phyloP scores from a whole-genome alignment of 805 yeast genomes.

The Brettanomyces bruxellensis region DNA sequence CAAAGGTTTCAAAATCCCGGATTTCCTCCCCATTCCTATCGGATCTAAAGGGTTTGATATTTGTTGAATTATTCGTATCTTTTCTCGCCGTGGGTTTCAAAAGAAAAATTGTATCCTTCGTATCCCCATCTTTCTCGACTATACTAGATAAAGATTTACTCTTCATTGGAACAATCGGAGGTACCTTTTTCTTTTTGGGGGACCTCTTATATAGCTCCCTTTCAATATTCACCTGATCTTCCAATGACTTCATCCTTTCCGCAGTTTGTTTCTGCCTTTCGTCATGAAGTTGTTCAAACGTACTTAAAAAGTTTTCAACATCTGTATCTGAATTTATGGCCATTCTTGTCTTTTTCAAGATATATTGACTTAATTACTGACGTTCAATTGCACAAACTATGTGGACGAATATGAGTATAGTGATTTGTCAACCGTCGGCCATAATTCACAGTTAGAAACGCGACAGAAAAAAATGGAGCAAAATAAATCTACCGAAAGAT shows the following conservation, averaged over 20 bases:
- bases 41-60: neutral
- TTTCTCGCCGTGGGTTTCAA: conserved; percentile 12
- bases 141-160: conserved; percentile 3
- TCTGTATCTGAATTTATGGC: conserved; percentile 12
- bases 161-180: conserved; percentile 22
- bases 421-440: too few species aligned
- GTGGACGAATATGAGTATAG: too few species aligned
- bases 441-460: too few species aligned
- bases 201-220: conserved; percentile 13
- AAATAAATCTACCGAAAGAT: too few species aligned
- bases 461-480: too few species aligned
- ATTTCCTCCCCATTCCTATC: neutral
- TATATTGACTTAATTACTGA: too few species aligned
- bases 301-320: conserved; percentile 16
- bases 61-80: neutral
- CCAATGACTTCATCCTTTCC: conserved; percentile 9
- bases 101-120: conserved; percentile 6
- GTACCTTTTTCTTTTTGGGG: conserved; percentile 15
- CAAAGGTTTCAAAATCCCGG: conserved; percentile 4
- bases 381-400: too few species aligned
- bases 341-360: neutral
- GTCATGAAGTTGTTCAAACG: conserved; percentile 12
- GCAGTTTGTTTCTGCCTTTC: conserved; percentile 13
- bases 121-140: neutral
- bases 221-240: conserved; percentile 14